Evolutionary conservation across 495 filamentous ascomycete genomes (phyloP).

Genomic region (Tuber aestivum): DNA sequence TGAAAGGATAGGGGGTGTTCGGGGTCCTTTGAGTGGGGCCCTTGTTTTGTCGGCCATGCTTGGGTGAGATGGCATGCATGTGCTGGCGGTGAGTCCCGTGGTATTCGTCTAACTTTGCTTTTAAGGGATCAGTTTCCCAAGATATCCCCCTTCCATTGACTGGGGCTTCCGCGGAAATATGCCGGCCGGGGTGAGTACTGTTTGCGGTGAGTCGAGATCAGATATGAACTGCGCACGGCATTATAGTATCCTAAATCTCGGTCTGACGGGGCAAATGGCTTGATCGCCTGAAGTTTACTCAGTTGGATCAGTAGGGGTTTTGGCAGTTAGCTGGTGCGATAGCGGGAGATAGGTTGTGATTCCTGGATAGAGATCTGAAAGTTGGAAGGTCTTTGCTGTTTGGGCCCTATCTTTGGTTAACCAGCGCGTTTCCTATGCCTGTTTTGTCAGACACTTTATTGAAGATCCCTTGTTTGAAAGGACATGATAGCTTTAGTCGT

Average conservation of each 20-base stretch:
- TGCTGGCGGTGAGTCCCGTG: not conserved
- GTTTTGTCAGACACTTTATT: not conserved
- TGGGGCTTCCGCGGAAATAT: not conserved
- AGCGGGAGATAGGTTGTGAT: not conserved
- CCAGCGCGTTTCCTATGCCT: not conserved
- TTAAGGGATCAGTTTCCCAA: not conserved
- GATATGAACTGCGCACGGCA: not conserved
- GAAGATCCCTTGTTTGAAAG: not conserved
- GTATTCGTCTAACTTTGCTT: not conserved
- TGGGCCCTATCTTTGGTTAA: not conserved
- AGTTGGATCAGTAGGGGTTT: not conserved
- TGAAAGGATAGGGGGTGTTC: not conserved
- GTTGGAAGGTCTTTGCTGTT: not conserved
- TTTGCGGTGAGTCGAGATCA: not conserved
- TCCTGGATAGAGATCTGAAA: not conserved
- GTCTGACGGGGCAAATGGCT: not conserved
- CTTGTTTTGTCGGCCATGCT: not conserved
- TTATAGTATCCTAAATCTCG: too few species aligned
- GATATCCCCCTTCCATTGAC: not conserved
- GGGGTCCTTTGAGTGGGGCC: not conserved
- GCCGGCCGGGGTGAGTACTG: not conserved
- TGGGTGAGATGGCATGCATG: not conserved
- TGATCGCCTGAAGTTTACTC: not conserved
- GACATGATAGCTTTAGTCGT: not conserved
- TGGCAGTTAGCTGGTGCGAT: not conserved